phyloP scores from a whole-genome alignment of 2,329 filamentous ascomycete species.

The Orbilia javanica region DNA sequence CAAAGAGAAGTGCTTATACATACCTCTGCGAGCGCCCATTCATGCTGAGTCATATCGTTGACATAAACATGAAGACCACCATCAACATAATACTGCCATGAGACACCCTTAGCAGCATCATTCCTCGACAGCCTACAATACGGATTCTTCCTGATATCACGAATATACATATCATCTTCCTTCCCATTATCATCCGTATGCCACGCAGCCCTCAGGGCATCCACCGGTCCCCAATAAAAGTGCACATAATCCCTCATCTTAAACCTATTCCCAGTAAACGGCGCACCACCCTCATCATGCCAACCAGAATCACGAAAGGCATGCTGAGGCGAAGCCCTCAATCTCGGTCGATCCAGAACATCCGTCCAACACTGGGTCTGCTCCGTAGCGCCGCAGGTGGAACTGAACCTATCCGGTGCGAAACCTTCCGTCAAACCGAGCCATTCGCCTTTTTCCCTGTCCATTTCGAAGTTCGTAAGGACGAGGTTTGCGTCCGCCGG shows the following conservation, averaged over 20 bases:
- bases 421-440: not conserved
- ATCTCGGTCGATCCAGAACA: not conserved
- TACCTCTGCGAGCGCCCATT: not conserved
- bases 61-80: not conserved
- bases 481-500: not conserved
- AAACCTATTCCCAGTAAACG: not conserved
- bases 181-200: slow-evolving; percentile 22
- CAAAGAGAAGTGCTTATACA: not conserved
- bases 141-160: not conserved
- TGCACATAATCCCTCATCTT: slow-evolving; percentile 11
- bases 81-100: not conserved
- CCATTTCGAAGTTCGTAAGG: not conserved
- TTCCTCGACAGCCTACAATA: not conserved
- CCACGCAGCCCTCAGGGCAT: not conserved
- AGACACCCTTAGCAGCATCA: not conserved
- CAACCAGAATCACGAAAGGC: not conserved
- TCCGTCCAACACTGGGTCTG: not conserved
- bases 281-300: not conserved
- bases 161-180: not conserved
- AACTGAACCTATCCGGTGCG: not conserved
- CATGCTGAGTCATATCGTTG: not conserved
- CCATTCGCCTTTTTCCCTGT: not conserved
- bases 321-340: slow-evolving; percentile 10
- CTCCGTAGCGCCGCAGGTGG: not conserved
- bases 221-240: not conserved